Evolutionary conservation across 1,284 basidiomycete genomes (phyloP).

Genomic region (Trichosporon sp.): DNA sequence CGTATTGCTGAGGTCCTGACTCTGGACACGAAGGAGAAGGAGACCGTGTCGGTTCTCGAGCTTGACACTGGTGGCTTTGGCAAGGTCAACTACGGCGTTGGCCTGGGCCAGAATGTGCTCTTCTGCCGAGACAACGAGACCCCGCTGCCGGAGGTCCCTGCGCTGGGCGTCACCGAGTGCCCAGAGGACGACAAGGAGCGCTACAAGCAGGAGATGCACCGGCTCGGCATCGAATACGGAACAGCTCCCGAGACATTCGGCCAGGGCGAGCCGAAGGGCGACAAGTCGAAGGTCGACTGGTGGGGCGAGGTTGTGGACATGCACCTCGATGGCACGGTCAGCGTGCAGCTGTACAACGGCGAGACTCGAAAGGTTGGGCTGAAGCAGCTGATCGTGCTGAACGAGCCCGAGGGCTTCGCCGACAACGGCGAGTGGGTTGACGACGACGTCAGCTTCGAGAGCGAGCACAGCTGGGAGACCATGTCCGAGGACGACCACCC

Average conservation of each 20-base stretch:
- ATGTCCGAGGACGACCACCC: conserved; percentile 12
- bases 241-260: conserved; percentile 12
- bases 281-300: conserved; percentile 45
- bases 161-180: conserved; percentile 35
- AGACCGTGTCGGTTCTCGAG: conserved; percentile 77
- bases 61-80: conserved; percentile 61
- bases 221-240: conserved; percentile 19
- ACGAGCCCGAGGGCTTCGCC: conserved; percentile 30
- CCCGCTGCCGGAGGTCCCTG: conserved; percentile 34
- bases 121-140: conserved; percentile 50
- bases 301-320: conserved; percentile 51
- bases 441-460: conserved; percentile 19
- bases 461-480: conserved; percentile 35
- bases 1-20: conserved; percentile 58
- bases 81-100: conserved; percentile 64
- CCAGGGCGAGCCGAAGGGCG: conserved; percentile 20
- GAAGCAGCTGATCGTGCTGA: conserved; percentile 28
- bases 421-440: conserved; percentile 24
- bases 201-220: conserved; percentile 25
- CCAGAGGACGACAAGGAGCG: conserved; percentile 23
- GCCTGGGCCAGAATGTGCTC: conserved; percentile 77
- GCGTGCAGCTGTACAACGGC: conserved; percentile 43
- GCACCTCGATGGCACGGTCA: conserved; percentile 45
- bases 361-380: conserved; percentile 21
- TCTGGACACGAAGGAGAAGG: conserved; percentile 47